phyloP scores from a whole-genome alignment of 2,329 filamentous ascomycete genomes.

The Graphium sp. region DNA sequence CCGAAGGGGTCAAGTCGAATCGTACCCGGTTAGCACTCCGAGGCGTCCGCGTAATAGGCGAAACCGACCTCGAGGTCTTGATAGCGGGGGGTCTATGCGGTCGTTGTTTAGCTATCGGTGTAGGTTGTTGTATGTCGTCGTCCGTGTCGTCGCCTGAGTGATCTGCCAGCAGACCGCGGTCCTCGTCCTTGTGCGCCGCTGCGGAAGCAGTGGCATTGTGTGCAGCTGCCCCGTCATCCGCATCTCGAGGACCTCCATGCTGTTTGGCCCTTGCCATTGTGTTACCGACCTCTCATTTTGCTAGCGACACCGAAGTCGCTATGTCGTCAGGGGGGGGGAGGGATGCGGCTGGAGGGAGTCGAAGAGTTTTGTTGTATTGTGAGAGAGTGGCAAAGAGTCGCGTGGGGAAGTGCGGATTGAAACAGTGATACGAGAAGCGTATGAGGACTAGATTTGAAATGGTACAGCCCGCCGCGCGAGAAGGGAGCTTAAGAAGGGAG shows the following conservation, averaged over 20 bases:
- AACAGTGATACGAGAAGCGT: no score
- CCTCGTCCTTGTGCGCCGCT: slow-evolving; percentile 12
- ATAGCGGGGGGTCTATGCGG: neutral
- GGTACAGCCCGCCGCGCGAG: no score
- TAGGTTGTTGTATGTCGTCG: slow-evolving; percentile 9
- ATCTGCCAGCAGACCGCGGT: slow-evolving; percentile 13
- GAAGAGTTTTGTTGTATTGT: neutral
- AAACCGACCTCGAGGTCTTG: slow-evolving; percentile 7
- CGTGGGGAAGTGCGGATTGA: no score
- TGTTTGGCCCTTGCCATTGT: slow-evolving; percentile 3
- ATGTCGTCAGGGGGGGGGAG: neutral
- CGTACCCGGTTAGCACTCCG: slow-evolving; percentile 57
- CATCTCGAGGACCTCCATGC: slow-evolving; percentile 1
- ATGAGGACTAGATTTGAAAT: no score
- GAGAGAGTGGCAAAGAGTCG: no score
- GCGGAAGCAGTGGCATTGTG: no score
- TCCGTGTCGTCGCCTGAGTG: slow-evolving; percentile 10
- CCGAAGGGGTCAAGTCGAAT: slow-evolving; percentile 43
- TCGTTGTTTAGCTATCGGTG: neutral
- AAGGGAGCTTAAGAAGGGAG: no score
- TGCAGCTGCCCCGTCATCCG: slow-evolving; percentile 2
- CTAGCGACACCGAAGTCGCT: slow-evolving; percentile 2
- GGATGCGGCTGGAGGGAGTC: neutral
- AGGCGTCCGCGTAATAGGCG: slow-evolving; percentile 23
- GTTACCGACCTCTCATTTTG: slow-evolving; percentile 3